Conservation (phyloP, 305 asterid species). For the Solanum chacoense region DNA sequence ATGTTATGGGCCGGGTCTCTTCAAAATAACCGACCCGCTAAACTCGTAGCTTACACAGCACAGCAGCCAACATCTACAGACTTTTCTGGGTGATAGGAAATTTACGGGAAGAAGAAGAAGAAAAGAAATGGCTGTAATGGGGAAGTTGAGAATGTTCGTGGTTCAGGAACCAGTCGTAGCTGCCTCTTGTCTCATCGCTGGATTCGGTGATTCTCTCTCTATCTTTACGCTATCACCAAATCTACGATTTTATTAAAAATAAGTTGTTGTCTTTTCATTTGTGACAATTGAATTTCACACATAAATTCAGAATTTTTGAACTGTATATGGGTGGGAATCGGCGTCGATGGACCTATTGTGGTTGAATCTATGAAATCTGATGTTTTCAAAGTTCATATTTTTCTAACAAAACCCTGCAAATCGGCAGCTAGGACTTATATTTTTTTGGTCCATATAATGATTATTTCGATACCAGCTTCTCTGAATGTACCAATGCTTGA, state of each 20-base stretch:
- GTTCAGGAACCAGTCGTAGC: conserved; percentile 87
- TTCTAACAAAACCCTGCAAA: neutral
- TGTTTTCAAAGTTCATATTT: neutral
- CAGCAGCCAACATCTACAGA: neutral
- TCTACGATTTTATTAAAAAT: neutral
- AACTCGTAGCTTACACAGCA: neutral
- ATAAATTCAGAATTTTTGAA: neutral
- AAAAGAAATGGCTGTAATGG: conserved; percentile 63
- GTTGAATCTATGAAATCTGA: neutral
- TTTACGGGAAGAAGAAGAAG: neutral
- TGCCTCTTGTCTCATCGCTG: conserved; percentile 82
- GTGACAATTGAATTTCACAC: neutral
- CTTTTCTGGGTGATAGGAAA: neutral
- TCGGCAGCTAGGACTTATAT: neutral
- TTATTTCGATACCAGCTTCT: neutral
- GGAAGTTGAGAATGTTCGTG: conserved; percentile 60
- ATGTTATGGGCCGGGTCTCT: neutral
- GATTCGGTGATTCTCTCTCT: conserved; percentile 35
- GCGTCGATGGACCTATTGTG: neutral
- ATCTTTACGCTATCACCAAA: neutral
- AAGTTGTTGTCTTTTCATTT: neutral
- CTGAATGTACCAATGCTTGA: neutral
- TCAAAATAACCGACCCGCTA: neutral
- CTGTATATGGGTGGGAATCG: neutral
- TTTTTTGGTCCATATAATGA: neutral